Conservation (phyloP, 441 rosid species). For the Corymbia citriodora region DNA sequence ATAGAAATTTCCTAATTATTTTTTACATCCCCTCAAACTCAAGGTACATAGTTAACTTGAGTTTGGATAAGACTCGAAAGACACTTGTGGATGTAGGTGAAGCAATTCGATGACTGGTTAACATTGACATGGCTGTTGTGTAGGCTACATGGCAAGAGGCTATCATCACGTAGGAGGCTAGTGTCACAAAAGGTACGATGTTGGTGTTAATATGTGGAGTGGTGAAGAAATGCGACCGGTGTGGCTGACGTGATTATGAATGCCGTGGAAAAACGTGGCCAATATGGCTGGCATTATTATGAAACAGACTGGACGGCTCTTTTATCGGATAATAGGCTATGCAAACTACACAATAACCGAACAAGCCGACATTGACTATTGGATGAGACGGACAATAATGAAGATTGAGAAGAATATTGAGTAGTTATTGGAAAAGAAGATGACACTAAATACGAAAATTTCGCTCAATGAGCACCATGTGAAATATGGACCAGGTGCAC, state of each 20-base stretch:
- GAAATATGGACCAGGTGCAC: not conserved
- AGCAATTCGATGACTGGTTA: not conserved
- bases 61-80: not conserved
- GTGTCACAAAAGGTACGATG: not conserved
- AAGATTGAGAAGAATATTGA: slow-evolving; percentile 12
- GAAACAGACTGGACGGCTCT: not conserved
- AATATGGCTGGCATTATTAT: not conserved
- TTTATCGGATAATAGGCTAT: not conserved
- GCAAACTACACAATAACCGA: not conserved
- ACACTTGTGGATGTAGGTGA: not conserved
- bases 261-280: not conserved
- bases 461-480: not conserved
- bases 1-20: not conserved
- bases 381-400: not conserved
- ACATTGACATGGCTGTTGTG: not conserved
- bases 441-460: slow-evolving; percentile 40
- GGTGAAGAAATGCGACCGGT: not conserved
- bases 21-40: not conserved
- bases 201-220: not conserved
- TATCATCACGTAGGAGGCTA: not conserved
- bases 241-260: not conserved
- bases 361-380: not conserved
- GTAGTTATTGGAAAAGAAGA: slow-evolving; percentile 29
- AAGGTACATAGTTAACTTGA: not conserved
- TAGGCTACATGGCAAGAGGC: not conserved